phyloP scores from a whole-genome alignment of 495 filamentous ascomycete species.

The Cercophora scortea region DNA sequence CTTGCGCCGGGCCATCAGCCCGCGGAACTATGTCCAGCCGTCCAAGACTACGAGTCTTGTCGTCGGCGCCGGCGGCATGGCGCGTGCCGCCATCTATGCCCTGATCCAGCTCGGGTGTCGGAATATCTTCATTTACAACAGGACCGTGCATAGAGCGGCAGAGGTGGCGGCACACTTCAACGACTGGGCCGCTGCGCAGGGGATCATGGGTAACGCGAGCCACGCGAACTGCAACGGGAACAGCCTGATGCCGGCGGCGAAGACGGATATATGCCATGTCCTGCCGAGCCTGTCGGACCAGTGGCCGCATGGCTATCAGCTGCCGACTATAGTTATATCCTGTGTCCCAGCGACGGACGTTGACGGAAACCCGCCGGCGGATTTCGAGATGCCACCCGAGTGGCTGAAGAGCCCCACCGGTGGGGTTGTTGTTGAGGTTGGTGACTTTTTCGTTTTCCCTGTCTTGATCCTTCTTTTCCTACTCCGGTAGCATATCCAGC shows the following conservation, averaged over 20 bases:
- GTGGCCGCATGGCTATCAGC: conserved; percentile 58
- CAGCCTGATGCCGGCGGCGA: conserved; percentile 6
- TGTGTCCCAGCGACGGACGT: conserved; percentile 66
- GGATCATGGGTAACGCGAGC: conserved; percentile 15
- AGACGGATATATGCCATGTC: conserved; percentile 51
- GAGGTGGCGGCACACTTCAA: conserved; percentile 70
- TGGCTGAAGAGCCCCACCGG: conserved; percentile 74
- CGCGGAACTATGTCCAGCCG: conserved; percentile 66
- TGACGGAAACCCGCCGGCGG: conserved; percentile 54
- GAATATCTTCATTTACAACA: conserved; percentile 72
- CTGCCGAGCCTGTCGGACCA: conserved; percentile 48
- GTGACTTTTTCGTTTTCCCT: conserved; percentile 1
- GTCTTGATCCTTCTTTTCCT: background rate
- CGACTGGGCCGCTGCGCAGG: conserved; percentile 26
- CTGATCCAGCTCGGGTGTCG: conserved; percentile 70
- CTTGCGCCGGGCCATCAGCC: conserved; percentile 67
- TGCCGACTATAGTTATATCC: conserved; percentile 68
- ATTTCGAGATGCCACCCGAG: conserved; percentile 65
- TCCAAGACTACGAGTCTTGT: conserved; percentile 60
- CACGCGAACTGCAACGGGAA: conserved; percentile 23
- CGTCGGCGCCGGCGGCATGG: conserved; percentile 78
- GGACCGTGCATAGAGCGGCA: conserved; percentile 53
- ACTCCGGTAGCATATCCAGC: too few species aligned
- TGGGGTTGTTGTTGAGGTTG: conserved; percentile 67
- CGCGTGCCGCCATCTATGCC: conserved; percentile 69